Evolutionary conservation across 805 yeast genomes (phyloP).

Genomic region (Candida manassasensis): DNA sequence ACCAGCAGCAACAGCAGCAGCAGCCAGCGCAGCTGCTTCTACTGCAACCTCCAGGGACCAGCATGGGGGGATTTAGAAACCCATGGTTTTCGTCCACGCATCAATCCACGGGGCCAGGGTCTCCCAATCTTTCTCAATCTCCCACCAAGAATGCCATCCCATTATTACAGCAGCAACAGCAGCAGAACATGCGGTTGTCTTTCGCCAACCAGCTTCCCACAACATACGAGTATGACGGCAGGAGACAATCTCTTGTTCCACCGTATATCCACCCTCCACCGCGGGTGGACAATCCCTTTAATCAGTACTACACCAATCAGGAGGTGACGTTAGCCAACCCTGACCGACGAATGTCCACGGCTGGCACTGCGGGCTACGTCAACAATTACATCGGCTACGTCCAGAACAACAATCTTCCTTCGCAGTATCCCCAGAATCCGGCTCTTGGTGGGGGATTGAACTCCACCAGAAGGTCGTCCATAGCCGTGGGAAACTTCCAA

Average conservation of each 20-base stretch:
- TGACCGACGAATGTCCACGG: constrained; percentile 37
- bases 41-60: constrained; percentile 3
- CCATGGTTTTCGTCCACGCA: constrained; percentile 37
- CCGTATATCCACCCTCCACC: constrained; percentile 40
- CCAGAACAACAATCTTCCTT: constrained; percentile 3
- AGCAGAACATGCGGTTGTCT: constrained; percentile 22
- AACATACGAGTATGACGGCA: constrained; percentile 42
- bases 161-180: constrained; percentile 23
- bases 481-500: constrained; percentile 17
- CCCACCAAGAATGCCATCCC: constrained; percentile 27
- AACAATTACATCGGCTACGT: constrained; percentile 6
- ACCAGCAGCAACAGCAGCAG: constrained; percentile 8
- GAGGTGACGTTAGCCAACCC: constrained; percentile 27
- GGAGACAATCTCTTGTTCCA: constrained; percentile 16
- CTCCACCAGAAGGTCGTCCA: constrained; percentile 18
- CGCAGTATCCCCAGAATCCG: constrained; percentile 4
- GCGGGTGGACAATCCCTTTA: constrained; percentile 42
- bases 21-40: constrained; percentile 6
- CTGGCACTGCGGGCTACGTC: constrained; percentile 21
- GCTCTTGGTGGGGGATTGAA: constrained; percentile 1
- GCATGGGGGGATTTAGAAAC: constrained; percentile 33
- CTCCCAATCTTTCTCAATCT: constrained; percentile 16
- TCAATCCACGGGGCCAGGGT: constrained; percentile 7
- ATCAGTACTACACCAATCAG: constrained; percentile 36
- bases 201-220: constrained; percentile 45